Evolutionary conservation across 352 stramenopile genomes (phyloP).

Genomic region (Phytophthora multivora): DNA sequence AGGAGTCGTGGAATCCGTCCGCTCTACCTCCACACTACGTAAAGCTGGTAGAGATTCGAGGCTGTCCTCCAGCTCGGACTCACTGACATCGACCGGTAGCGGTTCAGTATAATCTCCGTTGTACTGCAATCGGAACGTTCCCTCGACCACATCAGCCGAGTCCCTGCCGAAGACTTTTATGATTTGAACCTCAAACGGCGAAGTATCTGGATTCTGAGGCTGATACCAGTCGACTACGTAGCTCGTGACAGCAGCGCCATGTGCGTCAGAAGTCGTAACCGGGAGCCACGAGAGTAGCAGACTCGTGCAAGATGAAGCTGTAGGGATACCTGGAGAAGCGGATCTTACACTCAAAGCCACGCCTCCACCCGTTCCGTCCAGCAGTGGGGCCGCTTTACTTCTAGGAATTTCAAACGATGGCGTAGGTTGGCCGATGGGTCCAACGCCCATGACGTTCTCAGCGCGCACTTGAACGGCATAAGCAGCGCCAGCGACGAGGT

Average conservation of each 20-base stretch:
- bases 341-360: slow-evolving; percentile 63
- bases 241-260: slow-evolving; percentile 59
- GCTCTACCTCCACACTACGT: slow-evolving; percentile 80
- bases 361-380: slow-evolving; percentile 46
- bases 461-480: slow-evolving; percentile 67
- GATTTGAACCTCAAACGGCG: slow-evolving; percentile 66
- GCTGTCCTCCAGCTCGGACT: slow-evolving; percentile 64
- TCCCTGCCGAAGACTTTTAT: slow-evolving; percentile 63
- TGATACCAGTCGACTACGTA: slow-evolving; percentile 84
- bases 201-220: slow-evolving; percentile 31
- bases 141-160: slow-evolving; percentile 45
- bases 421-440: slow-evolving; percentile 29
- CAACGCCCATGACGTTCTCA: slow-evolving; percentile 80
- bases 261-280: slow-evolving; percentile 19
- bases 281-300: slow-evolving; percentile 66
- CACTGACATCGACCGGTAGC: slow-evolving; percentile 57
- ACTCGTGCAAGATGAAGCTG: slow-evolving; percentile 17
- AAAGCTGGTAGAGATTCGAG: slow-evolving; percentile 62
- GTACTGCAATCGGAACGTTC: slow-evolving; percentile 83
- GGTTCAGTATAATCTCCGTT: slow-evolving; percentile 49
- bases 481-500: slow-evolving; percentile 43
- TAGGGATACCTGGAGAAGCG: slow-evolving; percentile 29
- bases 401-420: slow-evolving; percentile 67
- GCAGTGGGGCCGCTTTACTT: slow-evolving; percentile 53
- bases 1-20: slow-evolving; percentile 37